A percentile compares a stretch with the other conserved stretches of the same genome.
Evolutionary conservation across 1,284 basidiomycete genomes (phyloP).

Genomic region (Puccinia horiana): DNA sequence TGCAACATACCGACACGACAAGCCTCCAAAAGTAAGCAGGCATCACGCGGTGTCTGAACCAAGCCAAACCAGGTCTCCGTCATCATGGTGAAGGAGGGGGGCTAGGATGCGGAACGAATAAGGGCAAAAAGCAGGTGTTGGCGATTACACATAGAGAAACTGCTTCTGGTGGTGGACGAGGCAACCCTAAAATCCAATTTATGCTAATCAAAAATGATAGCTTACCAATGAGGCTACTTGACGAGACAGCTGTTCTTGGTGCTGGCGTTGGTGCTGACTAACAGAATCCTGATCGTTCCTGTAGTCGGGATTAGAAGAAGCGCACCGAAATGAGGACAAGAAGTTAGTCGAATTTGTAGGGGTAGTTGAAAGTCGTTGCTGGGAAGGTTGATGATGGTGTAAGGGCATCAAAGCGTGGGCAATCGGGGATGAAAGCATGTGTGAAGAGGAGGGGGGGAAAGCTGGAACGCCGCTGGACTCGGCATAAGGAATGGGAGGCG

Average conservation of each 20-base stretch:
- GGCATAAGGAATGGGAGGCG: conserved; percentile 42
- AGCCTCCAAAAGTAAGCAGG: conserved; percentile 54
- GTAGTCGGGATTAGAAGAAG: conserved; percentile 11
- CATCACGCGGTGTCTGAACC: conserved; percentile 52
- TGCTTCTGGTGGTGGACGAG: neutral
- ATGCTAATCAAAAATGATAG: neutral
- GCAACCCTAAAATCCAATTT: neutral
- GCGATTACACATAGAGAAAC: neutral
- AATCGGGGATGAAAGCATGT: conserved; percentile 34
- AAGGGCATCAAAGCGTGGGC: conserved; percentile 28
- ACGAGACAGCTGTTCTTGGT: conserved; percentile 29
- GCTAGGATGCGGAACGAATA: conserved; percentile 6
- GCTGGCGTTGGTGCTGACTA: conserved; percentile 12
- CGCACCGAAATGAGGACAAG: conserved; percentile 8
- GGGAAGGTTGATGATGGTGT: conserved; percentile 14
- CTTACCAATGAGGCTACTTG: conserved; percentile 40
- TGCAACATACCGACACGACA: conserved; percentile 54
- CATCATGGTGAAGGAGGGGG: conserved; percentile 48
- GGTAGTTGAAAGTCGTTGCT: conserved; percentile 12
- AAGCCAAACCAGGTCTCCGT: conserved; percentile 54
- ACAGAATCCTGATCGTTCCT: conserved; percentile 15
- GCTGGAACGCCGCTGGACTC: conserved; percentile 38
- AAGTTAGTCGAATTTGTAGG: conserved; percentile 18
- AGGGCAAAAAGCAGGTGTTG: conserved; percentile 13
- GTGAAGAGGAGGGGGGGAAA: conserved; percentile 44